These are phyloP conservation scores for Exophiala phaeomuriformis DNA, from an alignment of 2,329 filamentous ascomycete genomes.

Conservation along the genomic window DNA sequence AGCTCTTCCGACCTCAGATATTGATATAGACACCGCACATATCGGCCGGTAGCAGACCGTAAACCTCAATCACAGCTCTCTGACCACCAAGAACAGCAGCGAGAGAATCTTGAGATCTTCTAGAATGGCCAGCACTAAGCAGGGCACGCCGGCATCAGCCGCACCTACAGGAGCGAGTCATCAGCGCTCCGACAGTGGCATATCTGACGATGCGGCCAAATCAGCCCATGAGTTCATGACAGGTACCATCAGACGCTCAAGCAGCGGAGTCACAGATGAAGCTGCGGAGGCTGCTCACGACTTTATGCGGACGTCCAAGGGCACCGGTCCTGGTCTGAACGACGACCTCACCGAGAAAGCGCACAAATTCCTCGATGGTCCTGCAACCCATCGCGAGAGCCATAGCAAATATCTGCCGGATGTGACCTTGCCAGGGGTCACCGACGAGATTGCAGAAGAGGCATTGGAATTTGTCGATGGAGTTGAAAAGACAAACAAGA, in stretches of 20 bases:
- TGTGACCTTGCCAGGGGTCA: constrained; percentile 17
- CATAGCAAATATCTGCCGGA: constrained; percentile 22
- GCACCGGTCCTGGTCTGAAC: constrained; percentile 12
- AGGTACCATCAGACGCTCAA: constrained; percentile 17
- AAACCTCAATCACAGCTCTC: background rate
- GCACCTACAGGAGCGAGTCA: constrained; percentile 9
- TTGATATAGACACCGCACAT: background rate
- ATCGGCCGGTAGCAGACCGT: background rate
- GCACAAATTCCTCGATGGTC: constrained; percentile 17
- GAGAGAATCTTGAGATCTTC: background rate
- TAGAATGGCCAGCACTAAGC: constrained; percentile 1
- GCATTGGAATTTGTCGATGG: constrained; percentile 18
- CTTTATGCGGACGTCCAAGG: constrained; percentile 10
- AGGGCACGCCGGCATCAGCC: constrained; percentile 6
- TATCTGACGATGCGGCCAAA: constrained; percentile 16
- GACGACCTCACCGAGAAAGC: constrained; percentile 19
- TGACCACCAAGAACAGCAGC: background rate
- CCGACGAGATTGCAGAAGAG: constrained; percentile 21
- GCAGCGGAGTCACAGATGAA: constrained; percentile 19
- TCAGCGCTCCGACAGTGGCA: constrained; percentile 19
- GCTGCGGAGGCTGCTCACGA: constrained; percentile 13
- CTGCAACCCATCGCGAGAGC: constrained; percentile 17
- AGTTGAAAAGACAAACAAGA: constrained; percentile 6
- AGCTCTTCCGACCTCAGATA: constrained; percentile 1
- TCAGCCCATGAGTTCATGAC: constrained; percentile 22